A percentile compares a stretch with the other conserved stretches of the same genome.
phyloP scores from a whole-genome alignment of 768 basidiomycete species.

The Podaxis rugospora region DNA sequence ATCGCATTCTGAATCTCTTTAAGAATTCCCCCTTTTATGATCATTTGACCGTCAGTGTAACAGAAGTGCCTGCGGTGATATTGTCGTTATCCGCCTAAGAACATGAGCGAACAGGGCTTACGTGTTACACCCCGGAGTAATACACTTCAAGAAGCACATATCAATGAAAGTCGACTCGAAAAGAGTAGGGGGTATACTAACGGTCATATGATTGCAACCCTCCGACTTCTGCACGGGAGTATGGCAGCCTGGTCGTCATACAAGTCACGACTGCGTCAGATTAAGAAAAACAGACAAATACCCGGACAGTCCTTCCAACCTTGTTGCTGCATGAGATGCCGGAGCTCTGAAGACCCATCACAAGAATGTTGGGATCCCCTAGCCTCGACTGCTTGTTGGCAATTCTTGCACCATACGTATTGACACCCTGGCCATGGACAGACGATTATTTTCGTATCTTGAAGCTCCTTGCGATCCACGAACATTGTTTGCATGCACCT shows the following conservation, averaged over 20 bases:
- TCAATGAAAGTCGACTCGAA: background rate
- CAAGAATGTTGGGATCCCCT: conserved; percentile 18
- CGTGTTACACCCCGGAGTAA: conserved; percentile 52
- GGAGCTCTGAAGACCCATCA: conserved; percentile 19
- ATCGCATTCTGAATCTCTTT: conserved; percentile 1
- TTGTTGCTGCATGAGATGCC: conserved; percentile 21
- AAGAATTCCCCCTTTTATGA: conserved; percentile 24
- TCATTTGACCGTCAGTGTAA: conserved; percentile 44
- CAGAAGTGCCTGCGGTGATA: conserved; percentile 41
- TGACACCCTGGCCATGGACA: conserved; percentile 21
- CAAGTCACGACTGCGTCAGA: background rate
- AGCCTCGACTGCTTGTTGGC: conserved; percentile 14
- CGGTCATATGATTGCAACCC: conserved; percentile 60
- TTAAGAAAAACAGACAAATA: conserved; percentile 14
- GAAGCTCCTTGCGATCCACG: conserved; percentile 20
- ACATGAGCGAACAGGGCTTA: conserved; percentile 15
- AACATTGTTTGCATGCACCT: conserved; percentile 22
- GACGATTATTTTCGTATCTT: conserved; percentile 14
- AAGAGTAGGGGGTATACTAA: conserved; percentile 21
- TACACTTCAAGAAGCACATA: conserved; percentile 32
- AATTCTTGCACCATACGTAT: conserved; percentile 21
- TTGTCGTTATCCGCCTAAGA: background rate
- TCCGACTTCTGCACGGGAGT: conserved; percentile 46
- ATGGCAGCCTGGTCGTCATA: conserved; percentile 30
- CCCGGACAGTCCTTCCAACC: conserved; percentile 47